A percentile compares a stretch with the other conserved stretches of the same genome.
These are phyloP conservation scores for Cetraspora pellucida DNA, from an alignment of 192 early-diverging fungal species.

Conservation along the genomic window DNA sequence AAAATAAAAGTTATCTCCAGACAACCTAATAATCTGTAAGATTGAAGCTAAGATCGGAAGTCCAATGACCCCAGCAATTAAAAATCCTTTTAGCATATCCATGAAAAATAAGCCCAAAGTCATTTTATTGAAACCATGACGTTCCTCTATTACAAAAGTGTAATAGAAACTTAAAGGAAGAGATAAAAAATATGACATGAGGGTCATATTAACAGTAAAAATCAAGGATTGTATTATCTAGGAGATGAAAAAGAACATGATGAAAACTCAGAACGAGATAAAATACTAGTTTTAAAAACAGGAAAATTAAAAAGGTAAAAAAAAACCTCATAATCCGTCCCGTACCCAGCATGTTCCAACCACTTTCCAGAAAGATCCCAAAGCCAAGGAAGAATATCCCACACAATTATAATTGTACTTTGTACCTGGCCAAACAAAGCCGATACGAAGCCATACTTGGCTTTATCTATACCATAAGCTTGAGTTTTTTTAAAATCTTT, in stretches of 20 bases:
- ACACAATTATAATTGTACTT: slow-evolving; percentile 65
- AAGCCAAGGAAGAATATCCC: slow-evolving; percentile 72
- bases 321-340: slow-evolving; percentile 68
- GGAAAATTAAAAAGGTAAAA: neutral
- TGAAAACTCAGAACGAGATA: neutral
- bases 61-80: slow-evolving; percentile 73
- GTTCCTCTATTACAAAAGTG: slow-evolving; percentile 94
- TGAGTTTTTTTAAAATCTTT: slow-evolving; percentile 84
- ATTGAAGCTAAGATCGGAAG: slow-evolving; percentile 78
- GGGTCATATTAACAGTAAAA: slow-evolving; percentile 64
- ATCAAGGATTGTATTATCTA: slow-evolving; percentile 84
- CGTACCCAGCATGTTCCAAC: slow-evolving; percentile 56
- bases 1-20: slow-evolving; percentile 84
- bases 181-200: slow-evolving; percentile 63
- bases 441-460: slow-evolving; percentile 73
- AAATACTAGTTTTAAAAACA: neutral
- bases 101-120: slow-evolving; percentile 77
- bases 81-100: slow-evolving; percentile 75
- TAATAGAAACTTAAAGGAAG: slow-evolving; percentile 84
- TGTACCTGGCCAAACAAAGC: slow-evolving; percentile 66
- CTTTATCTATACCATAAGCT: slow-evolving; percentile 84
- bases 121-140: slow-evolving; percentile 96
- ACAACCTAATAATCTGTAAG: slow-evolving; percentile 78
- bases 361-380: slow-evolving; percentile 68
- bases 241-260: neutral